A percentile compares a stretch with the other conserved stretches of the same genome.
phyloP scores from a whole-genome alignment of 2,329 filamentous ascomycete genomes.

The Cytospora leucostoma region DNA sequence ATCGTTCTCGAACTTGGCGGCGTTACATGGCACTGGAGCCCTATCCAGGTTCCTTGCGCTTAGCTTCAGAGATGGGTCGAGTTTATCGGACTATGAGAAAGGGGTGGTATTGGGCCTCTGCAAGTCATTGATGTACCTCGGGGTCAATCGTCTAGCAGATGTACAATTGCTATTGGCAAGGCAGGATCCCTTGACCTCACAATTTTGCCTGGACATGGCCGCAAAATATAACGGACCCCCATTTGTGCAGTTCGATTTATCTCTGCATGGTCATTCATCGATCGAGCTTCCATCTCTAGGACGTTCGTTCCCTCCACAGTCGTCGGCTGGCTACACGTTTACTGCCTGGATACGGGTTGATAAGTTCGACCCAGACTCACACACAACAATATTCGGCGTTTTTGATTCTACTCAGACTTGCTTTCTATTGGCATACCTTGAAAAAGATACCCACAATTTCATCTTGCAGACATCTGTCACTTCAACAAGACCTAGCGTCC shows the following conservation, averaged over 20 bases:
- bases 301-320: conserved; percentile 78
- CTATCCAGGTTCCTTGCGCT: conserved; percentile 66
- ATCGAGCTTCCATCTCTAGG: conserved; percentile 88
- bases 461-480: conserved; percentile 95
- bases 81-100: conserved; percentile 57
- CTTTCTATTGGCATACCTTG: conserved; percentile 90
- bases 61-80: conserved; percentile 55
- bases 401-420: conserved; percentile 92
- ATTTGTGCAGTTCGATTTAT: conserved; percentile 92
- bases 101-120: conserved; percentile 67
- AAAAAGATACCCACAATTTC: conserved; percentile 89
- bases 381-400: conserved; percentile 94
- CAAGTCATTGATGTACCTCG: conserved; percentile 69
- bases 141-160: conserved; percentile 79
- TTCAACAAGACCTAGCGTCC: conserved; percentile 81
- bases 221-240: conserved; percentile 75
- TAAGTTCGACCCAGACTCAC: conserved; percentile 77
- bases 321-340: conserved; percentile 84
- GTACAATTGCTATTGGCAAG: conserved; percentile 70
- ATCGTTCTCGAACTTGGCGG: conserved; percentile 69
- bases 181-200: conserved; percentile 55
- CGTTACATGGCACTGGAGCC: conserved; percentile 72
- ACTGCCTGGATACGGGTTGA: conserved; percentile 88
- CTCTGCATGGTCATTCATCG: conserved; percentile 82
- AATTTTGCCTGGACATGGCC: conserved; percentile 74